These are phyloP conservation scores for Pterocarpus macrocarpus DNA, from an alignment of 306 rosid genomes.

Conservation along the genomic window DNA sequence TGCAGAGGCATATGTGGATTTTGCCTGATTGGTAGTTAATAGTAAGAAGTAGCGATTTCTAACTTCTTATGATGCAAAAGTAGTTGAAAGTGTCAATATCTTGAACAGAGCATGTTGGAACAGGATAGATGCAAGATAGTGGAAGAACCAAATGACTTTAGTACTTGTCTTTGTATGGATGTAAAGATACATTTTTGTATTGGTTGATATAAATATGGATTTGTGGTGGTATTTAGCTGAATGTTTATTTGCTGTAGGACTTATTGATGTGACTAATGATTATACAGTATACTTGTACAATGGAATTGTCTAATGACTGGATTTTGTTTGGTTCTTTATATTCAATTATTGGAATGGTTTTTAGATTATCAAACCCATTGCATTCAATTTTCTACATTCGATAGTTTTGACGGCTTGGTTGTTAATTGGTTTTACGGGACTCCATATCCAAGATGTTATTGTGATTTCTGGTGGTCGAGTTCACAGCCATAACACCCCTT, in stretches of 20 bases:
- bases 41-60: slow-evolving; percentile 22
- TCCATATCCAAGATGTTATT: too few relatives aligned
- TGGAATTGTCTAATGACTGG: background rate
- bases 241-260: slow-evolving; percentile 17
- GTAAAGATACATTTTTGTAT: slow-evolving; percentile 26
- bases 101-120: slow-evolving; percentile 31
- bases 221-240: slow-evolving; percentile 2
- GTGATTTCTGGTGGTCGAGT: too few relatives aligned
- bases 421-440: too few relatives aligned
- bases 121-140: slow-evolving; percentile 35
- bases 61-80: slow-evolving; percentile 31
- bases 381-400: slow-evolving; percentile 1
- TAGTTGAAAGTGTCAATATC: slow-evolving; percentile 34
- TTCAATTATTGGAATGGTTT: background rate
- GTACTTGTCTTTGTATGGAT: slow-evolving; percentile 22
- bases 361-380: background rate
- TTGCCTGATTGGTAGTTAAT: slow-evolving; percentile 17
- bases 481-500: too few relatives aligned
- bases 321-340: background rate
- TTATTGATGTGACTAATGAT: background rate
- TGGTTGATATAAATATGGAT: slow-evolving; percentile 13
- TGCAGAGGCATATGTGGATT: slow-evolving; percentile 44
- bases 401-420: background rate
- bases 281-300: slow-evolving; percentile 1
- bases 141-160: slow-evolving; percentile 15